Conservation (phyloP, 1,284 basidiomycete species). For the Pseudozyma hubeiensis region DNA sequence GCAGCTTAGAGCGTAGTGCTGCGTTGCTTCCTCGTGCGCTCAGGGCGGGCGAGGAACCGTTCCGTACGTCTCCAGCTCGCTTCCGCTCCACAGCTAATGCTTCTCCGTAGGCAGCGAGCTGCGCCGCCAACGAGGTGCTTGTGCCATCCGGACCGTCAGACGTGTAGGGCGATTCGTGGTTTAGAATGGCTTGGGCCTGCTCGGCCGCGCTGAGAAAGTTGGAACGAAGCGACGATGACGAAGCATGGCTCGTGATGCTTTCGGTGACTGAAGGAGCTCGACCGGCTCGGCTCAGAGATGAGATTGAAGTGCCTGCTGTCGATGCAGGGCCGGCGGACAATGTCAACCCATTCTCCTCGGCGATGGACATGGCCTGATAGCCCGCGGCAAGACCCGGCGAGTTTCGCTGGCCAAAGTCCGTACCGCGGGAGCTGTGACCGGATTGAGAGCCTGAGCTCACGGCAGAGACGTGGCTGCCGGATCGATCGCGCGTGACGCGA, state of each 20-base stretch:
- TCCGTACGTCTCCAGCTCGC: conserved; percentile 37
- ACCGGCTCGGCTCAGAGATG: conserved; percentile 12
- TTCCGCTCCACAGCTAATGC: conserved; percentile 49
- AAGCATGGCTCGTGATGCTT: conserved; percentile 32
- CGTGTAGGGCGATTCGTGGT: conserved; percentile 35
- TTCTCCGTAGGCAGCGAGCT: conserved; percentile 58
- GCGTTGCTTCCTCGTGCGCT: conserved; percentile 46
- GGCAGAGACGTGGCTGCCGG: conserved; percentile 46
- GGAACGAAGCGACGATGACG: conserved; percentile 43
- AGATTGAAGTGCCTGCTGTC: conserved; percentile 3
- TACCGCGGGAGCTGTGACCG: conserved; percentile 25
- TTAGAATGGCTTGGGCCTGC: conserved; percentile 54
- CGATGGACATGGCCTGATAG: conserved; percentile 41
- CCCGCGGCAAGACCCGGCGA: conserved; percentile 35
- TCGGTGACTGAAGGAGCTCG: conserved; percentile 29
- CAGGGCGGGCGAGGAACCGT: conserved; percentile 40
- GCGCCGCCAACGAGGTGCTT: conserved; percentile 36
- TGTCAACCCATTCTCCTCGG: conserved; percentile 36
- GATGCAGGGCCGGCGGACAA: background rate
- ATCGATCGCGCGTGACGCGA: conserved; percentile 34
- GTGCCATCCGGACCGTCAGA: conserved; percentile 39
- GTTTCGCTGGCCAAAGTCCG: conserved; percentile 14
- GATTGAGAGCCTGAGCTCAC: conserved; percentile 42
- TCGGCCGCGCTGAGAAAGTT: conserved; percentile 50
- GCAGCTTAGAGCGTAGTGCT: conserved; percentile 42